A percentile compares a stretch with the other conserved stretches of the same genome.
These are phyloP conservation scores for Bryoglossum gracile DNA, from an alignment of 495 filamentous ascomycete genomes.

Conservation along the genomic window DNA sequence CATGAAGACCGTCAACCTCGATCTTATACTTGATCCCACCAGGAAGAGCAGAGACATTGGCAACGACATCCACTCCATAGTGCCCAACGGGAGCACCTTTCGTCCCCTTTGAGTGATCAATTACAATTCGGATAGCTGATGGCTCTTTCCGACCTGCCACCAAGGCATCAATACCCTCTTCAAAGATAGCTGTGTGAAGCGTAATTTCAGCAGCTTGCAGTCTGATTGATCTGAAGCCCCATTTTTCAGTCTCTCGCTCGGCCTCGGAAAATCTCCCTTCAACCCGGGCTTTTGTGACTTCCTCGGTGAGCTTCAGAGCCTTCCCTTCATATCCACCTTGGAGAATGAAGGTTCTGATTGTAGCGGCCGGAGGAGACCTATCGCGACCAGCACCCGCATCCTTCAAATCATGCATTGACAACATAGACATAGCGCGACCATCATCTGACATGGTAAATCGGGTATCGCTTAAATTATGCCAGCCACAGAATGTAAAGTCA, in stretches of 20 bases:
- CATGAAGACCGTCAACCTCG: constrained; percentile 54
- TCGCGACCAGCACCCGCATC: constrained; percentile 41
- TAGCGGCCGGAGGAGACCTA: constrained; percentile 41
- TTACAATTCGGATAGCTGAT: constrained; percentile 51
- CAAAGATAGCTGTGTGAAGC: constrained; percentile 68
- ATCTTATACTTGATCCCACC: constrained; percentile 46
- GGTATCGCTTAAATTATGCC: constrained; percentile 60
- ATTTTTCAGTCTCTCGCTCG: constrained; percentile 71
- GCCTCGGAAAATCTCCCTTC: constrained; percentile 74
- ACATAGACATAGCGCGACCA: constrained; percentile 66
- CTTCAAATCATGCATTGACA: constrained; percentile 50
- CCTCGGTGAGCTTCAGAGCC: constrained; percentile 70
- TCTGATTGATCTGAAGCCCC: constrained; percentile 64
- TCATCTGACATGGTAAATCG: constrained; percentile 71
- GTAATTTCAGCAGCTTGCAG: constrained; percentile 53
- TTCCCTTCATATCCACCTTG: constrained; percentile 73
- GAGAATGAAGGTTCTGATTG: constrained; percentile 55
- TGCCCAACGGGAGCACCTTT: constrained; percentile 55
- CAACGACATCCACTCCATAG: constrained; percentile 59
- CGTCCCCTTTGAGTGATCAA: constrained; percentile 52
- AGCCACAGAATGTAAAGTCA: constrained; percentile 69
- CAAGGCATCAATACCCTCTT: constrained; percentile 50
- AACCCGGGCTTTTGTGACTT: constrained; percentile 76
- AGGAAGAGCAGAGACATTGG: constrained; percentile 39
- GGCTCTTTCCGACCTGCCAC: constrained; percentile 49